These are phyloP conservation scores for Hyaloscypha finlandica DNA, from an alignment of 495 filamentous ascomycete species.

Conservation along the genomic window DNA sequence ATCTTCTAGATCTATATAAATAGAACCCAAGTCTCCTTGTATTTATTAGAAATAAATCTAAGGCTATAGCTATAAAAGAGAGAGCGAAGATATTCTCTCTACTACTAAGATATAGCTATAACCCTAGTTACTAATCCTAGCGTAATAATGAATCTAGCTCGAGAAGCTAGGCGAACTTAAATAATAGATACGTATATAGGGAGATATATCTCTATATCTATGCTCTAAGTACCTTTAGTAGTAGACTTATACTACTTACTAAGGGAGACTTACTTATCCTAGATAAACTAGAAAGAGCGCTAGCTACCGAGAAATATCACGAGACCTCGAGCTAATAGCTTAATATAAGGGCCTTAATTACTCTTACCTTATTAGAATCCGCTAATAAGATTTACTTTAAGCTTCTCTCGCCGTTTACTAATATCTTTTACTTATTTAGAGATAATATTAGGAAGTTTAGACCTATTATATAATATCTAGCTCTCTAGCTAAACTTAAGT, in stretches of 20 bases:
- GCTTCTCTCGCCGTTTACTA: slow-evolving; percentile 35
- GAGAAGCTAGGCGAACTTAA: slow-evolving; percentile 17
- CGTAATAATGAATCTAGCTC: slow-evolving; percentile 7
- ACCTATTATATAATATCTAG: slow-evolving; percentile 28
- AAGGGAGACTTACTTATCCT: slow-evolving; percentile 28
- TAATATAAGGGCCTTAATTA: slow-evolving; percentile 15
- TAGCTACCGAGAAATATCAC: slow-evolving; percentile 15
- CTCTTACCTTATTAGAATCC: slow-evolving; percentile 14
- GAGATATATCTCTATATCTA: slow-evolving; percentile 32
- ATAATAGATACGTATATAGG: slow-evolving; percentile 17
- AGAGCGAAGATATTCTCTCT: slow-evolving; percentile 21
- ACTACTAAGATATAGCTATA: slow-evolving; percentile 10
- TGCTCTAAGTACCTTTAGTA: slow-evolving; percentile 21
- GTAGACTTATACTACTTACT: slow-evolving; percentile 31
- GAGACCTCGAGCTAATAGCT: slow-evolving; percentile 24
- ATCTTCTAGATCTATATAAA: slow-evolving; percentile 27
- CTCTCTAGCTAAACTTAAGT: slow-evolving; percentile 28
- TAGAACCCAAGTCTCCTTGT: slow-evolving; percentile 31
- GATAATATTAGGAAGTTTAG: slow-evolving; percentile 35
- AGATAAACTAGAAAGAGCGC: slow-evolving; percentile 7
- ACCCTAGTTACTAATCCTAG: slow-evolving; percentile 15
- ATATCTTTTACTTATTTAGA: slow-evolving; percentile 38
- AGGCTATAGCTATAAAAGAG: slow-evolving; percentile 30
- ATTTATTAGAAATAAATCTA: slow-evolving; percentile 32
- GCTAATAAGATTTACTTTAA: slow-evolving; percentile 31